phyloP scores from a whole-genome alignment of 2,329 filamentous ascomycete genomes.

The Orbilia ellipsospora region DNA sequence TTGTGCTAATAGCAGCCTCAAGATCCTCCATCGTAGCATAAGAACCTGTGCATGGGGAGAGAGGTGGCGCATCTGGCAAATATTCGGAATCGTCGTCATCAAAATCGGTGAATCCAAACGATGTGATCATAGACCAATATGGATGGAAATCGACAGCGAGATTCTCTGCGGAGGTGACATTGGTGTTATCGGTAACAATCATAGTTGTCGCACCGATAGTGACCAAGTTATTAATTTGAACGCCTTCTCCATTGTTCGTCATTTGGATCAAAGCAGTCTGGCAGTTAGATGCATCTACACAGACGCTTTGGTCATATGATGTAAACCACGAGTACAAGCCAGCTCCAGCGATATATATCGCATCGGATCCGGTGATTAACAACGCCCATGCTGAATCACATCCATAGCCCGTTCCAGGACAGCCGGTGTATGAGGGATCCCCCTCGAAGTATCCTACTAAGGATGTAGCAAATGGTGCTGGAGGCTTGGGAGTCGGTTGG shows the following conservation, averaged over 20 bases:
- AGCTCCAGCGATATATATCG: conserved; percentile 47
- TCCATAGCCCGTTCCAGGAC: conserved; percentile 19
- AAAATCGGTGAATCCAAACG: neutral
- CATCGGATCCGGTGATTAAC: conserved; percentile 55
- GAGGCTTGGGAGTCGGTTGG: conserved; percentile 50
- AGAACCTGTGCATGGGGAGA: neutral
- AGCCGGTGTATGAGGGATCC: conserved; percentile 42
- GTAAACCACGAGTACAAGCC: conserved; percentile 37
- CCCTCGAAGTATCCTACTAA: conserved; percentile 62
- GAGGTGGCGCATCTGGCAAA: neutral
- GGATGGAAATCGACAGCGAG: conserved; percentile 12
- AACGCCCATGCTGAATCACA: conserved; percentile 59
- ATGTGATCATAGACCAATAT: conserved; percentile 13
- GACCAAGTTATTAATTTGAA: conserved; percentile 22
- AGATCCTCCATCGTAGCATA: conserved; percentile 8
- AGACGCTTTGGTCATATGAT: conserved; percentile 5
- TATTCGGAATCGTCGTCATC: neutral
- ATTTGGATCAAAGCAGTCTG: conserved; percentile 11
- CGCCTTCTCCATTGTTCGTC: neutral
- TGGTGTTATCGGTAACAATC: neutral
- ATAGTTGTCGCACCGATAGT: conserved; percentile 22
- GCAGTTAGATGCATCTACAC: conserved; percentile 13
- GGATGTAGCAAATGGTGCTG: conserved; percentile 36
- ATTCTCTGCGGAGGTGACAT: neutral
- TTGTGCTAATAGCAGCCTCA: neutral